Conservation (phyloP, 352 stramenopile species). For the Elongisporangium anandrum region DNA sequence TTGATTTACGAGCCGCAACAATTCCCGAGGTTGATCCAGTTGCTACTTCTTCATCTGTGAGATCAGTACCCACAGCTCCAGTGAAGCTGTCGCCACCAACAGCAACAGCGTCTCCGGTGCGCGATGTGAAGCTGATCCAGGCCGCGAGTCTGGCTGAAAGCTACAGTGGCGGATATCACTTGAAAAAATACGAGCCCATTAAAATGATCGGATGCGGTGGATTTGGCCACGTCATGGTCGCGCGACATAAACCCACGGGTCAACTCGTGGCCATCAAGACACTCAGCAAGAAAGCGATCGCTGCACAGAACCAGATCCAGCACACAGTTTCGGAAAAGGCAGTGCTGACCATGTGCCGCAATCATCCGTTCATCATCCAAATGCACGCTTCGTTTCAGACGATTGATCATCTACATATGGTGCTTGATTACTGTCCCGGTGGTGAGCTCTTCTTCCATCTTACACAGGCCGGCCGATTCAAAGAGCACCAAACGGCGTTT, state of each 20-base stretch:
- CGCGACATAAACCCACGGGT: slow-evolving; percentile 44
- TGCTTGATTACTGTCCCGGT: slow-evolving; percentile 74
- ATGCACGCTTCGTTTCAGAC: slow-evolving; percentile 88
- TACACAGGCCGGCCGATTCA: slow-evolving; percentile 62
- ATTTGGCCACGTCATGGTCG: slow-evolving; percentile 88
- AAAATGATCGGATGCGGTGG: slow-evolving; percentile 77
- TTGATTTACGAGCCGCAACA: background rate
- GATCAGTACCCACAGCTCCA: background rate
- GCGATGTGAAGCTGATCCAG: slow-evolving; percentile 58
- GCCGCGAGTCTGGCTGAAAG: slow-evolving; percentile 74
- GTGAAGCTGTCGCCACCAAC: background rate
- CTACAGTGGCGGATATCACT: slow-evolving; percentile 70
- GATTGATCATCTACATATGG: slow-evolving; percentile 66
- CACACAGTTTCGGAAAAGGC: slow-evolving; percentile 82
- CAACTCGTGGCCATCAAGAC: slow-evolving; percentile 79
- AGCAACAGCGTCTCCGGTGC: slow-evolving; percentile 4
- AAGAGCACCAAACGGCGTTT: slow-evolving; percentile 75
- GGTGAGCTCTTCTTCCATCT: slow-evolving; percentile 87
- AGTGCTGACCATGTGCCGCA: slow-evolving; percentile 83
- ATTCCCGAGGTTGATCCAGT: background rate
- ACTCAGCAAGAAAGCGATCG: slow-evolving; percentile 78
- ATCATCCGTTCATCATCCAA: slow-evolving; percentile 91
- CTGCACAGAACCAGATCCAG: slow-evolving; percentile 76
- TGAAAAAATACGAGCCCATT: slow-evolving; percentile 74
- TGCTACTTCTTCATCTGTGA: background rate